Evolutionary conservation across 2,329 filamentous ascomycete species (phyloP), one percentile per base, ranked within the genome.

Genomic region (Aotearoamyces nothofagi): DNA sequence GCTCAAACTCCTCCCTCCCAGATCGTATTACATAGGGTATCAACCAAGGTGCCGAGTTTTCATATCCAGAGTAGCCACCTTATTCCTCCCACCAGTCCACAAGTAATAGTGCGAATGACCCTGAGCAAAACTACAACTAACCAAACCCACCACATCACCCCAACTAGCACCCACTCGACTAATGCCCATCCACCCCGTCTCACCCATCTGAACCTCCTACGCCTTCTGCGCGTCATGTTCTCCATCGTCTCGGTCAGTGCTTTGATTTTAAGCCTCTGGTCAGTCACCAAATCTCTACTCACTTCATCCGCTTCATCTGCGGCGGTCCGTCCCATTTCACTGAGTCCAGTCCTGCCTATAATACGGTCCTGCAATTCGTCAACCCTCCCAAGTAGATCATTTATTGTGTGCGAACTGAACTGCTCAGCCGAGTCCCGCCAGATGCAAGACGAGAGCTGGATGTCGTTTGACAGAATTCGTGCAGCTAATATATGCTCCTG

Each of bases 131-230:
- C 79, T 14, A 94, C 86, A 17, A 92, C 60, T 34, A 92, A 70
- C 84, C 87, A 96, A 10, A 92, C 75, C 53, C 78, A 83, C 84
- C 90, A 94, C 74, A 96, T 82, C 41, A 92, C 69, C 4, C 79
- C 80, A 22, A 96, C 72, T 11, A 96, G 64, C 27, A 72, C 58
- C 83, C 84, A 94, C 58, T 96, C 87, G 10, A 94, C 69, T 12
- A 77, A 55, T 31, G 84, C 71, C 67, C 84, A 96, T 9, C 82
- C 76, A 1, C 73, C 70, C 9, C 80, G 63, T 22, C 82, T 63
- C 14, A 84, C 53, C 72, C 82, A 84, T 31, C 81, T 63, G 45
- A 90, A 71, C 33, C 70, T 55, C 16, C 72, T 54, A 9, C 72
- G 63, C 29, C 83, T 63, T 34, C 78, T 64, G 34, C 80, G 63